Evolutionary conservation across 1,284 basidiomycete genomes (phyloP), one percentile per base, ranked within the genome.

Genomic region (Stygiomarasmius scandens): DNA sequence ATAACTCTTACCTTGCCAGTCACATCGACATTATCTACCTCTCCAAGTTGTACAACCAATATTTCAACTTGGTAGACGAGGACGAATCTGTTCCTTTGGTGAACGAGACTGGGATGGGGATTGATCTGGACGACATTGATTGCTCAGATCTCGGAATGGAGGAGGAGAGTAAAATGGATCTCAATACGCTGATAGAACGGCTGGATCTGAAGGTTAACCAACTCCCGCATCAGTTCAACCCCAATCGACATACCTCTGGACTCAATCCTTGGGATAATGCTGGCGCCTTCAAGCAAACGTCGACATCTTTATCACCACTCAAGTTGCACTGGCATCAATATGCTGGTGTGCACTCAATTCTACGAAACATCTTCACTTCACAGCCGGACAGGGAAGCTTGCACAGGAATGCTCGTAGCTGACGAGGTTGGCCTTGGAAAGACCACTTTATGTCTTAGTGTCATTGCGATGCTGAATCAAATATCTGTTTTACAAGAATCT

Each of bases 351-450:
- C 67, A 69, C 49, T 61, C 67, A 0, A 60, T 69, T n/a, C 5
- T 69, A 2, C 61, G 67, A 5, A 64, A 55, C 1, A 25, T 60
- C 1, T 70, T 73, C 52, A 56, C 60, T 0, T 0, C 38, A 1
- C 23, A 51, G 23, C 41, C 56, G 1, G 23, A 14, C 1, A 11
- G 8, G 0, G 41, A 44, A 1, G 19, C 41, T 19, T 36, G 44
- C 9, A n/a, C 25, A 3, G 70, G 72, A 0, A 56, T 66, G 1
- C 65, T 71, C 11, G 44, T 72, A 10, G 64, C 63, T 0, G 69
- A 74, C 47, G 67, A 71, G 25, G 72, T 73, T 3, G 70, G 73
- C 0, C 61, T 74, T 0, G 71, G 71, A 1, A 74, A 74, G 55
- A 74, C 69, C 0, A 61, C 64, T 11, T 57, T 63, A 19, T 38